Evolutionary conservation across 306 rosid species (phyloP), one percentile per base, ranked within the genome.

Genomic region (Lathyrus sativus): DNA sequence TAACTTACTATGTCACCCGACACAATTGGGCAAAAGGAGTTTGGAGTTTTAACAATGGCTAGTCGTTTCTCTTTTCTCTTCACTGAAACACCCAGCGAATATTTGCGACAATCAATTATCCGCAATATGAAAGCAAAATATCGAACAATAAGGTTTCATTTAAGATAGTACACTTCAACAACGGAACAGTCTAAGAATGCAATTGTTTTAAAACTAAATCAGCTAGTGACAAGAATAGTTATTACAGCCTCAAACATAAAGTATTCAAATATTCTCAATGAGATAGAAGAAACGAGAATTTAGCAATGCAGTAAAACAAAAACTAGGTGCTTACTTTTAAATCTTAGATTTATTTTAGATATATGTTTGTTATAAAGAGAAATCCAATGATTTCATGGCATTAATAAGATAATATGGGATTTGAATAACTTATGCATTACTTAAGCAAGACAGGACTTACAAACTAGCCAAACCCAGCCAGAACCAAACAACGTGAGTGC

Each of bases 381-480:
- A 65, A 29, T 63, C 33, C 68, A 57, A 57, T 9, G 55, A 56
- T 56, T 50, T 19, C 37, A 45, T 66, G 50, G 48, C 28, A 42
- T 55, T 65, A 63, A 48, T 29, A 72, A 17, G 43, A 56, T 61
- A 55, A 29, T 26, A 65, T 5, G 38, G 24, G 70, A 67, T 72
- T 15, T 7, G 37, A 71, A 58, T 59, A 43, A 1, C 19, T 12
- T 6, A 58, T 50, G 66, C 35, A 62, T 19, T 28, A 54, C n/a
- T 58, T 57, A 43, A 15, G 66, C n/a, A 61, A 18, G 56, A 49
- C 3, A 14, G 55, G 76, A 86, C 97, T 90, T 82, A 93, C 99
- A 78, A 67, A 93, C 97, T 76, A 93, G 92, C 99, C 99, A 93
- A 84, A 93, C 96, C 99, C 97, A 90, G 59, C 99, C 99, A 78